Base-by-base conservation (phyloP, 1,284 basidiomycete genomes). In the Rhizoctonia solani region DNA sequence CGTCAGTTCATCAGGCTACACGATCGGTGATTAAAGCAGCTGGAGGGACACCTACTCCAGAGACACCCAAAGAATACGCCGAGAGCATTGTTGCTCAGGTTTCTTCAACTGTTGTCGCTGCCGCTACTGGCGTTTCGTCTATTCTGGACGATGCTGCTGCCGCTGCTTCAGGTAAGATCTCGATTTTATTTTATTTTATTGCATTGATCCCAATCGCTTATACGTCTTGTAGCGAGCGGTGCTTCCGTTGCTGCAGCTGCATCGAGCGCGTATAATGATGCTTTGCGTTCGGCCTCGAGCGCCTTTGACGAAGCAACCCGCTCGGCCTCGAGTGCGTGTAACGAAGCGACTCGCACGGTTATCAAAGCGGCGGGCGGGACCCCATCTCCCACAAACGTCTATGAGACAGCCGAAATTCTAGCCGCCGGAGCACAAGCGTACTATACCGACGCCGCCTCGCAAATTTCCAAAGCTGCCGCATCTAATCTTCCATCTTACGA, bases 21-120 rank as follows among this genome's bases (percentile, higher is more conserved):
- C 66, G 66, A 49, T 21, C 66, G 13, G 53, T 56, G 19, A 56
- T 56, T 54, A 67, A 67, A 46, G 66, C 66, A 13, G 66, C 54
- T 13, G 66, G 66, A 9, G 66, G 66, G 6, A 67, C 66, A 19
- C 66, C 66, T 5, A 49, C 42, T 21, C 66, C 66, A 16, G 66
- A 67, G 27, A 37, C 53, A 19, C 66, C 54, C 11, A 23, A 66
- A 16, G 65, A 66, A 19, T 53, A 66, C 27, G 65, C 21, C 29
- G 65, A 66, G 11, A 66, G 54, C 53, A 50, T 67, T 23, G 54
- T 50, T 23, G 54, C 54, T 14, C n/a, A 55, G 39, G 66, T 54
- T 23, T 56, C 54, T 13, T 47, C 55, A 8, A 58, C 55, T 16
- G 4, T 58, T n/a, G 39, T 42, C 4, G 42, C 55, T n/a, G 55